Conservation (phyloP, 192 early-diverging fungal species). For the Coemansia sp. region DNA sequence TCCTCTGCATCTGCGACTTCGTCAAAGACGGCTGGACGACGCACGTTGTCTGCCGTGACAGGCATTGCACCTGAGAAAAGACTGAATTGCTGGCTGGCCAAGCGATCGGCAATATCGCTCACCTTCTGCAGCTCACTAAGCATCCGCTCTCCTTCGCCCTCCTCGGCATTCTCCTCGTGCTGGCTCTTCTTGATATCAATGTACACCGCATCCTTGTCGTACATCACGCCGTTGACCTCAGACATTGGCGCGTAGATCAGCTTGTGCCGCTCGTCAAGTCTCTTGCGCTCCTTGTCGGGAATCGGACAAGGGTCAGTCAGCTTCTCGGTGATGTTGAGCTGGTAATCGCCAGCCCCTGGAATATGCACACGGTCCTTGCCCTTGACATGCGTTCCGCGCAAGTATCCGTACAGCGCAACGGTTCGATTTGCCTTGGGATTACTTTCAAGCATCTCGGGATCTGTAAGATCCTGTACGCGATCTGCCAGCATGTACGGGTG, state of each 20-base stretch:
- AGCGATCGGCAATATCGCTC: conserved; percentile 36
- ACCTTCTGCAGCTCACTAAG: conserved; percentile 92
- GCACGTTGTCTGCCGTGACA: conserved; percentile 31
- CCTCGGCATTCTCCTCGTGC: conserved; percentile 59
- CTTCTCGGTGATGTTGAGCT: conserved; percentile 71
- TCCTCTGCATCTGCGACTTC: conserved; percentile 33
- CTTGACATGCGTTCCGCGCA: conserved; percentile 95
- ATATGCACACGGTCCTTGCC: conserved; percentile 87
- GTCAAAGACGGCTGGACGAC: conserved; percentile 68
- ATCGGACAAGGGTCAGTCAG: conserved; percentile 96
- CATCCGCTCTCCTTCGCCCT: conserved; percentile 83
- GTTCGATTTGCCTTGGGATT: conserved; percentile 90
- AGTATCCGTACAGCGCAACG: conserved; percentile 92
- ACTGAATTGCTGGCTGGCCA: conserved; percentile 45
- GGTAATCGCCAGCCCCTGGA: conserved; percentile 91
- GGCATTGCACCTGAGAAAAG: conserved; percentile 51
- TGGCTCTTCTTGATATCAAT: conserved; percentile 84
- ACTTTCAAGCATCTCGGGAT: conserved; percentile 77
- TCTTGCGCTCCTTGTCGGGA: conserved; percentile 88
- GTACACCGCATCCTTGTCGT: conserved; percentile 99
- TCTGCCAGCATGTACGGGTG: conserved; percentile 99
- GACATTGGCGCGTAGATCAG: conserved; percentile 98
- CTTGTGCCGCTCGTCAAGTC: conserved; percentile 91
- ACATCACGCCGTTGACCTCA: conserved; percentile 96
- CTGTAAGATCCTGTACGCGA: conserved; percentile 95